Evolutionary conservation across 228 moss, liverwort and hornwort species (phyloP).

Genomic region (Sphagnum magellanicum): DNA sequence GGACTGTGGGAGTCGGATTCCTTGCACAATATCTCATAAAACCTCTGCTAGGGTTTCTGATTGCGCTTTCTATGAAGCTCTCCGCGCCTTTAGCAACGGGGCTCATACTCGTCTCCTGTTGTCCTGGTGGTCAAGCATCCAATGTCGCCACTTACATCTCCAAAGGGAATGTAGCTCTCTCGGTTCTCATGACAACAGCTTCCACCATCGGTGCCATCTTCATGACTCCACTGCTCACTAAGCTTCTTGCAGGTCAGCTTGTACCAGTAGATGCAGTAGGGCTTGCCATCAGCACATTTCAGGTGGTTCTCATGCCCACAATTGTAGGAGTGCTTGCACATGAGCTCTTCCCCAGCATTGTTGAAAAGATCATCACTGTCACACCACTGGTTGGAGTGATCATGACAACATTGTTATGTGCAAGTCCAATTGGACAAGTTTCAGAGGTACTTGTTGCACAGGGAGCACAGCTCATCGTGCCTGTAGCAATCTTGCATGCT

Average conservation of each 20-base stretch:
- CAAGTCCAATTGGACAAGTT: conserved; percentile 93
- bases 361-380: conserved; percentile 78
- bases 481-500: conserved; percentile 76
- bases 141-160: conserved; percentile 99
- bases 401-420: conserved; percentile 92
- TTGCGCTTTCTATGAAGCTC: conserved; percentile 75
- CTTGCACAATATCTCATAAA: conserved; percentile 90
- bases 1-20: conserved; percentile 99
- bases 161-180: conserved; percentile 97
- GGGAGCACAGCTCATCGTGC: conserved; percentile 81
- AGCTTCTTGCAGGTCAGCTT: conserved; percentile 87
- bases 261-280: conserved; percentile 98
- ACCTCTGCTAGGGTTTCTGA: conserved; percentile 78
- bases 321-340: conserved; percentile 86
- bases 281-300: conserved; percentile 91
- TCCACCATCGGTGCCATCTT: conserved; percentile 96
- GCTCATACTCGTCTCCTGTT: conserved; percentile 90
- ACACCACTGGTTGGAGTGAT: conserved; percentile 92
- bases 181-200: conserved; percentile 98
- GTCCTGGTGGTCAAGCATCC: conserved; percentile 96
- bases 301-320: conserved; percentile 91
- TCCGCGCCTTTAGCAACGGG: conserved; percentile 96
- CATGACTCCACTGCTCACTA: conserved; percentile 93
- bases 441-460: conserved; percentile 86
- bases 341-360: conserved; percentile 81